Conservation (phyloP, 305 asterid species). For the Euphrasia arctica region DNA sequence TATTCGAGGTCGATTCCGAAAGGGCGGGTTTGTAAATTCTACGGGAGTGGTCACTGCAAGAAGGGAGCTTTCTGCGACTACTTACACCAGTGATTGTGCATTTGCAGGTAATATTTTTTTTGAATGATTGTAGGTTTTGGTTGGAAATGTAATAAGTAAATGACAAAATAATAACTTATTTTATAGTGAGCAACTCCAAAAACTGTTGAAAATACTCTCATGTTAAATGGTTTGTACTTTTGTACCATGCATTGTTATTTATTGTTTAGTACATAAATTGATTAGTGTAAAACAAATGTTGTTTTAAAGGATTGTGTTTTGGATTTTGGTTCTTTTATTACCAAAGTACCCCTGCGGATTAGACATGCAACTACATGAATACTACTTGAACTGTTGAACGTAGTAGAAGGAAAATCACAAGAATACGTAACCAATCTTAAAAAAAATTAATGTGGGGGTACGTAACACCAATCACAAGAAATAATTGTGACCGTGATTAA, state of each 20-base stretch:
- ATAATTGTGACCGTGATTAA: too few relatives aligned
- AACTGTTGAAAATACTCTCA: neutral
- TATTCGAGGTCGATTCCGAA: constrained; percentile 63
- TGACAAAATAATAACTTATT: too few relatives aligned
- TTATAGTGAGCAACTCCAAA: neutral
- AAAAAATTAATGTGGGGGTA: too few relatives aligned
- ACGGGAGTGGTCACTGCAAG: constrained; percentile 78
- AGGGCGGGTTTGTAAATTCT: constrained; percentile 82
- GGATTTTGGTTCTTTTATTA: too few relatives aligned
- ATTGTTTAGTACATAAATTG: neutral
- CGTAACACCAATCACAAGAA: too few relatives aligned
- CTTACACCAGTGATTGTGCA: constrained; percentile 51
- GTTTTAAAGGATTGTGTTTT: too few relatives aligned
- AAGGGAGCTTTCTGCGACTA: constrained; percentile 82
- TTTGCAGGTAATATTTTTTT: neutral
- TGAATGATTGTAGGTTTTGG: neutral
- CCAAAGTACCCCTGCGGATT: too few relatives aligned
- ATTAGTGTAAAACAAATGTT: neutral
- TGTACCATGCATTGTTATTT: neutral
- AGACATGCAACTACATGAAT: too few relatives aligned
- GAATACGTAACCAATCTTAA: too few relatives aligned
- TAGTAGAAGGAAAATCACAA: too few relatives aligned
- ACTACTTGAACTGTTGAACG: too few relatives aligned
- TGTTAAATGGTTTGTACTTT: neutral
- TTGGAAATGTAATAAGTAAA: neutral